Evolutionary conservation across 2,329 filamentous ascomycete species (phyloP).

Genomic region (Diatrype stigma): DNA sequence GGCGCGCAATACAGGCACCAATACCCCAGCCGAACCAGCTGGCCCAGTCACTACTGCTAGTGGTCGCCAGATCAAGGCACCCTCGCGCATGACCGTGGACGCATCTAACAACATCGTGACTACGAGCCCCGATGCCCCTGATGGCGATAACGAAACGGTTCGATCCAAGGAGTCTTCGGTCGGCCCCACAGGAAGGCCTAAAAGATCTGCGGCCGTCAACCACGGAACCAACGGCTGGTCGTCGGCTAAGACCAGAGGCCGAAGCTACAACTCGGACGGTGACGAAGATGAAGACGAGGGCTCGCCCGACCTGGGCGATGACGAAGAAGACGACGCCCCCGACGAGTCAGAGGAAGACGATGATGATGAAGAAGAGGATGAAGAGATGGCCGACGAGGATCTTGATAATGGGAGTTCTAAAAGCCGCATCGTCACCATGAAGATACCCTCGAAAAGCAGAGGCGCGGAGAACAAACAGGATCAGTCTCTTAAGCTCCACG

Average conservation of each 20-base stretch:
- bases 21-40: slow-evolving; percentile 65
- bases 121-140: slow-evolving; percentile 33
- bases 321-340: slow-evolving; percentile 65
- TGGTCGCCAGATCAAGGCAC: slow-evolving; percentile 76
- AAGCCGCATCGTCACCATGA: slow-evolving; percentile 73
- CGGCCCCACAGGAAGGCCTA: slow-evolving; percentile 45
- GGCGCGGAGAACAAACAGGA: slow-evolving; percentile 34
- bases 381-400: slow-evolving; percentile 50
- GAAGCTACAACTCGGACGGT: slow-evolving; percentile 53
- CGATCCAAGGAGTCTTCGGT: slow-evolving; percentile 35
- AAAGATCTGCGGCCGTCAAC: slow-evolving; percentile 46
- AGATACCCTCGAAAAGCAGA: slow-evolving; percentile 34
- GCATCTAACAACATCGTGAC: slow-evolving; percentile 42
- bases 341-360: slow-evolving; percentile 56
- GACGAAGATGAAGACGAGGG: slow-evolving; percentile 65
- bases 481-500: slow-evolving; percentile 27
- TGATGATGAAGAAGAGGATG: slow-evolving; percentile 52
- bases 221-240: slow-evolving; percentile 48
- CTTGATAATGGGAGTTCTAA: slow-evolving; percentile 39
- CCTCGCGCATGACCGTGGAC: slow-evolving; percentile 62
- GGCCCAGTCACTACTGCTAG: slow-evolving; percentile 71
- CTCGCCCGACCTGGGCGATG: slow-evolving; percentile 69
- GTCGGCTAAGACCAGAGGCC: slow-evolving; percentile 35
- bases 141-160: slow-evolving; percentile 24
- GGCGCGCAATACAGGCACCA: slow-evolving; percentile 67